Evolutionary conservation across 257 asterid genomes (phyloP).

Genomic region (Przewalskia tangutica): DNA sequence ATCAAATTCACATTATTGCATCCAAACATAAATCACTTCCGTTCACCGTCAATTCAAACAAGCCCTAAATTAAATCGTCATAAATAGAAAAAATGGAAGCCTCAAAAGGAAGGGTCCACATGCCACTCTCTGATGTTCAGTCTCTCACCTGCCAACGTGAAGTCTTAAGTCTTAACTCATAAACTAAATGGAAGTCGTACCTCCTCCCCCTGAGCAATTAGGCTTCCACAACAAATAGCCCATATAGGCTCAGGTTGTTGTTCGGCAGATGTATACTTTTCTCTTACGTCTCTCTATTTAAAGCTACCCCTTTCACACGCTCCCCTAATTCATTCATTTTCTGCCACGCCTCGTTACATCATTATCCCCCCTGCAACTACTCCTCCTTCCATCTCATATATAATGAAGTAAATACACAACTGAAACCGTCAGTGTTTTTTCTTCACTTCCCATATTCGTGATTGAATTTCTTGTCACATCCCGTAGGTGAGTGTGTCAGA

Average conservation of each 20-base stretch:
- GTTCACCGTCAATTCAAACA: too few relatives aligned
- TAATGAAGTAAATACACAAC: background rate
- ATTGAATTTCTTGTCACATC: background rate
- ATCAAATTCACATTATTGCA: too few relatives aligned
- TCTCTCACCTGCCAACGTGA: conserved; percentile 5
- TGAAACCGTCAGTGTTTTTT: background rate
- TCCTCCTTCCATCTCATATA: background rate
- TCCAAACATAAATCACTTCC: too few relatives aligned
- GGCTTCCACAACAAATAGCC: background rate
- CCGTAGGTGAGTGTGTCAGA: background rate
- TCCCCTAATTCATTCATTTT: background rate
- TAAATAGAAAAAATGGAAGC: background rate
- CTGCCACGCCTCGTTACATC: background rate
- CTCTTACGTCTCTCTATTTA: conserved; percentile 1
- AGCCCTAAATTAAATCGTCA: background rate
- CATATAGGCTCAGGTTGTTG: conserved; percentile 3
- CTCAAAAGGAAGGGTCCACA: background rate
- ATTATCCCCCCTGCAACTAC: background rate
- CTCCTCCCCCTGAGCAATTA: background rate
- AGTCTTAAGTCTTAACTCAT: conserved; percentile 7
- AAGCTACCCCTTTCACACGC: background rate
- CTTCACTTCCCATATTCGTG: background rate
- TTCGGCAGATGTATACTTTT: conserved; percentile 40
- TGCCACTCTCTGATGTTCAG: too few relatives aligned
- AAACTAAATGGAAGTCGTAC: background rate